A percentile compares a stretch with the other conserved stretches of the same genome.
phyloP scores from a whole-genome alignment of 768 basidiomycete genomes.

The Termitomyces sp. region DNA sequence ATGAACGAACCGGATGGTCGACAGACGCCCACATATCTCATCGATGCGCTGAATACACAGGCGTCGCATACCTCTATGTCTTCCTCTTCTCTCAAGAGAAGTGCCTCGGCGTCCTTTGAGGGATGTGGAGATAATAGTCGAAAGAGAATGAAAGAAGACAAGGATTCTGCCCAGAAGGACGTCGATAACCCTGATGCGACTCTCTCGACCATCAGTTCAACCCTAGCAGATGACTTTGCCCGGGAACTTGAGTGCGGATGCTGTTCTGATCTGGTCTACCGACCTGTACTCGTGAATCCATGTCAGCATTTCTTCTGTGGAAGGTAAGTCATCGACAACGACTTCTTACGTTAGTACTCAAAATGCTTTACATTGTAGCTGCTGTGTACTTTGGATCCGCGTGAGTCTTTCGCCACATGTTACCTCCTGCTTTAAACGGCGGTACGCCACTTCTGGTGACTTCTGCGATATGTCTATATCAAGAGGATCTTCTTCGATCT shows the following conservation, averaged over 20 bases:
- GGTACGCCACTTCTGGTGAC: constrained; percentile 2
- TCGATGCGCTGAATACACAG: constrained; percentile 18
- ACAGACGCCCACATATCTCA: constrained; percentile 18
- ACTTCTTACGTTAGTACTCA: background rate
- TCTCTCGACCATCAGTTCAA: constrained; percentile 17
- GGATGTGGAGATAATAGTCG: constrained; percentile 45
- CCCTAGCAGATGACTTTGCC: constrained; percentile 59
- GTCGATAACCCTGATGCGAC: constrained; percentile 8
- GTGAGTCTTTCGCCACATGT: constrained; percentile 47
- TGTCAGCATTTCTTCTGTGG: constrained; percentile 93
- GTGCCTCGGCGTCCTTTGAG: constrained; percentile 60
- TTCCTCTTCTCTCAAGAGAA: constrained; percentile 49
- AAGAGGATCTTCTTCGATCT: background rate
- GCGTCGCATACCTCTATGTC: constrained; percentile 13
- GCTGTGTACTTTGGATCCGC: constrained; percentile 79
- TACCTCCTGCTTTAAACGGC: constrained; percentile 10
- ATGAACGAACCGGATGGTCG: constrained; percentile 16
- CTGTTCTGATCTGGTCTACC: constrained; percentile 79
- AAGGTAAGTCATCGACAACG: constrained; percentile 47
- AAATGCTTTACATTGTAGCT: constrained; percentile 40
- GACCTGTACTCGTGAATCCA: constrained; percentile 77
- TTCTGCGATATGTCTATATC: background rate
- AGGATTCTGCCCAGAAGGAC: constrained; percentile 17
- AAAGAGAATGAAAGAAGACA: constrained; percentile 60
- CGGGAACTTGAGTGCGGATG: constrained; percentile 85